phyloP scores from a whole-genome alignment of 2,329 filamentous ascomycete species.

The Thielaviopsis ethacetica region DNA sequence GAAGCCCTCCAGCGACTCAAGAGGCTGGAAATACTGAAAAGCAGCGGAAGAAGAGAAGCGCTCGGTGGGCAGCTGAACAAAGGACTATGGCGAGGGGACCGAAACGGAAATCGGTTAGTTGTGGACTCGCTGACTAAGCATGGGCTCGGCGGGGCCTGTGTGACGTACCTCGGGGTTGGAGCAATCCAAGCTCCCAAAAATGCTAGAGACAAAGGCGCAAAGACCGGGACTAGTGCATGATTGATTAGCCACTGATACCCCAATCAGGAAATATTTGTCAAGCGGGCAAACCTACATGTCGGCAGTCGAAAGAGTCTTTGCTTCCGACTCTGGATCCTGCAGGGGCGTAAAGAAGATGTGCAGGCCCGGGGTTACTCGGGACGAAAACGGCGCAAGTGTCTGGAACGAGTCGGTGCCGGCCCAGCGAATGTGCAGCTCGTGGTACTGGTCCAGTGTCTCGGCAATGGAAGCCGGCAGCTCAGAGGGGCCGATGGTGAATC shows the following conservation, averaged over 20 bases:
- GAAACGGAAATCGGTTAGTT: not conserved
- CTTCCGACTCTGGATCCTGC: slow-evolving; percentile 1
- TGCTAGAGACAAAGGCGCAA: slow-evolving; percentile 39
- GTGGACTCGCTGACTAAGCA: not conserved
- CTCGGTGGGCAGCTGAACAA: slow-evolving; percentile 37
- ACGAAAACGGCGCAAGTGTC: slow-evolving; percentile 52
- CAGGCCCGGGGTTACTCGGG: slow-evolving; percentile 61
- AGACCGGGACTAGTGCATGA: slow-evolving; percentile 19
- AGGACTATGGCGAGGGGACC: slow-evolving; percentile 31
- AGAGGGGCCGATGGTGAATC: slow-evolving; percentile 53
- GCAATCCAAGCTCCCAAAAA: slow-evolving; percentile 45
- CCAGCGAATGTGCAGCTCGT: slow-evolving; percentile 70
- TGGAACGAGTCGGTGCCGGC: slow-evolving; percentile 40
- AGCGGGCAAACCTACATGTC: not conserved
- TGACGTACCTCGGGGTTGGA: slow-evolving; percentile 13
- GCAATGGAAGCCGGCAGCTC: slow-evolving; percentile 58
- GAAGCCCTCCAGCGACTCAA: slow-evolving; percentile 41
- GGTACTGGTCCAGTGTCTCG: slow-evolving; percentile 42
- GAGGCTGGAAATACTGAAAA: slow-evolving; percentile 53
- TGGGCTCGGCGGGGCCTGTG: not conserved
- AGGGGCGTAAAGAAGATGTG: slow-evolving; percentile 61
- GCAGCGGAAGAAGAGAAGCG: slow-evolving; percentile 26
- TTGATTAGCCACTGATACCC: not conserved
- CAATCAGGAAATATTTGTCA: not conserved
- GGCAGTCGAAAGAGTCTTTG: not conserved